A percentile compares a stretch with the other conserved stretches of the same genome.
Evolutionary conservation across 208 protist genomes (phyloP).

Genomic region (Trypanosoma rangeli): DNA sequence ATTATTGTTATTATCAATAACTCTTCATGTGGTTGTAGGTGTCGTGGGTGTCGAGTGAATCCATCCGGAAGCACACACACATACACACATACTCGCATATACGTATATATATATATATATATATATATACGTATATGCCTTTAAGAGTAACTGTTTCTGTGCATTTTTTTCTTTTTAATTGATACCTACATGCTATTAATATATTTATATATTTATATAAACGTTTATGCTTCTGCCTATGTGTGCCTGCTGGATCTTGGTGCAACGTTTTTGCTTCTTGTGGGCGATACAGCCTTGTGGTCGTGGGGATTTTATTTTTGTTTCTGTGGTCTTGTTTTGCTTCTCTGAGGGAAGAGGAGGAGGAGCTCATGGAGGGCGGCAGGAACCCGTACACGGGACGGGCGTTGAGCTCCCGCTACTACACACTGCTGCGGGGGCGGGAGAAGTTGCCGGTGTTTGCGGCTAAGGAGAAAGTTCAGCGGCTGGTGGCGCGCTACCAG

Average conservation of each 20-base stretch:
- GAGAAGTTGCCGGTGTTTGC: slow-evolving; percentile 76
- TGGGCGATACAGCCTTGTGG: background rate
- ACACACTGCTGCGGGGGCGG: slow-evolving; percentile 43
- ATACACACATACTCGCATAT: slow-evolving; percentile 9
- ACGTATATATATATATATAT: slow-evolving; percentile 13
- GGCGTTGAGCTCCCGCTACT: slow-evolving; percentile 58
- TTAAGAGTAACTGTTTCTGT: background rate
- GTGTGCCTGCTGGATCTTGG: background rate
- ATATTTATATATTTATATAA: background rate
- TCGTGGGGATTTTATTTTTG: background rate
- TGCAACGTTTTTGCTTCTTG: background rate
- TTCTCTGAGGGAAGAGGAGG: background rate
- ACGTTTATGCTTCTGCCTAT: background rate
- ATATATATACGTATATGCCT: slow-evolving; percentile 11
- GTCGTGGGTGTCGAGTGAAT: background rate
- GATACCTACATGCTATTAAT: background rate
- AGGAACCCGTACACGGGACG: slow-evolving; percentile 59
- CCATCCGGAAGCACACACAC: background rate
- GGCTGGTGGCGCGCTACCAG: slow-evolving; percentile 90
- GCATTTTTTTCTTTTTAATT: slow-evolving; percentile 7
- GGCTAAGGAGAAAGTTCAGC: slow-evolving; percentile 69
- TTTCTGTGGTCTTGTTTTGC: background rate
- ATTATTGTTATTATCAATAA: background rate
- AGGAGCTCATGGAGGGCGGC: background rate
- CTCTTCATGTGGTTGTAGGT: background rate